Percentiles rank a stretch among this genome's conserved stretches.
These are phyloP conservation scores for Wallacemonas sp. DNA, from an alignment of 208 protist species.

Conservation along the genomic window DNA sequence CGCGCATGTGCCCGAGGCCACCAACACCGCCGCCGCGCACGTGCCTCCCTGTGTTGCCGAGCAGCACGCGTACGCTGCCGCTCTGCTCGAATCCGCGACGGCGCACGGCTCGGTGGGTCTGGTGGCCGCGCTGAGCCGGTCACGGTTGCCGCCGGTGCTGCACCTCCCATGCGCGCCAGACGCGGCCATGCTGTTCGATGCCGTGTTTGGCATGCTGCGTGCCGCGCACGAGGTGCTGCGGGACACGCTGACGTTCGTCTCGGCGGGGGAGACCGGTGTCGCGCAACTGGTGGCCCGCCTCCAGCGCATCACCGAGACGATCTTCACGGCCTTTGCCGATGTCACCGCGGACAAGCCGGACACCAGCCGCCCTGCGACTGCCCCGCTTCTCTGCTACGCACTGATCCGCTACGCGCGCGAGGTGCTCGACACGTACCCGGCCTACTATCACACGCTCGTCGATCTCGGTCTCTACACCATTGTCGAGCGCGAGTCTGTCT, in stretches of 20 bases:
- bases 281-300: background rate
- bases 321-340: background rate
- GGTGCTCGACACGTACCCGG: background rate
- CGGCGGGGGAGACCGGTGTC: background rate
- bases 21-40: background rate
- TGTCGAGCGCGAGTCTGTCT: background rate
- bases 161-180: slow-evolving; percentile 2
- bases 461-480: slow-evolving; percentile 14
- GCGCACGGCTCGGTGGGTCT: background rate
- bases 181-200: slow-evolving; percentile 12
- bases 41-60: background rate
- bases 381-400: background rate
- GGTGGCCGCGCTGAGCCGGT: background rate
- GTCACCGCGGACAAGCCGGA: background rate
- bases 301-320: background rate
- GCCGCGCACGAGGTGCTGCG: background rate
- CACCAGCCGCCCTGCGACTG: background rate
- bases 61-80: background rate
- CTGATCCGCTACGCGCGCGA: background rate
- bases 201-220: background rate
- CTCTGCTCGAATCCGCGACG: background rate
- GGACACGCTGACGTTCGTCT: background rate
- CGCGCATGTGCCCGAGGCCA: background rate
- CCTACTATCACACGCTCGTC: slow-evolving; percentile 7
- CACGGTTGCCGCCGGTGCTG: background rate